phyloP scores from a whole-genome alignment of 495 filamentous ascomycete species.

The Tuber calosporum region DNA sequence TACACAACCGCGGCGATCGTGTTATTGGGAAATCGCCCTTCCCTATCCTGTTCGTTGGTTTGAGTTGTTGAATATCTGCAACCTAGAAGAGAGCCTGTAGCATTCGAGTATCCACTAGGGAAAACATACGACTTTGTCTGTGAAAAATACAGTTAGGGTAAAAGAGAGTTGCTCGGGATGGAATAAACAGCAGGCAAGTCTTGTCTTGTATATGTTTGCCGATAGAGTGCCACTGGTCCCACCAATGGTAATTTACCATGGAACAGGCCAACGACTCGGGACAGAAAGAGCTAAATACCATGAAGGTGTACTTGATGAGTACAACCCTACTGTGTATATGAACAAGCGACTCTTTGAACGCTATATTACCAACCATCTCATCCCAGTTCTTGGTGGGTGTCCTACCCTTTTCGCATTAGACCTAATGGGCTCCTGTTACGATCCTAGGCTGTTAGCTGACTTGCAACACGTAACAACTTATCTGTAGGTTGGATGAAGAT shows the following conservation, averaged over 20 bases:
- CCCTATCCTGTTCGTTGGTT: neutral
- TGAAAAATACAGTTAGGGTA: neutral
- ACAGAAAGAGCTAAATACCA: neutral
- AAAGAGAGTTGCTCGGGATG: neutral
- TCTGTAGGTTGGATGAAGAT: too few relatives aligned
- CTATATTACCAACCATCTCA: neutral
- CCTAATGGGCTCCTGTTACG: too few relatives aligned
- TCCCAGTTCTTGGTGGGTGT: neutral
- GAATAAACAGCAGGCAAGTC: slow-evolving; percentile 6
- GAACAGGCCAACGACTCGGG: neutral
- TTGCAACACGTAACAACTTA: too few relatives aligned
- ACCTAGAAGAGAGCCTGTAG: neutral
- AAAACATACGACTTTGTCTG: too few relatives aligned
- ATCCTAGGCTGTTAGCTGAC: too few relatives aligned
- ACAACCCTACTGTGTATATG: neutral
- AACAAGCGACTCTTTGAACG: neutral
- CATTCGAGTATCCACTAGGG: too few relatives aligned
- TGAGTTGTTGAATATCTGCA: neutral
- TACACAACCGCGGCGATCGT: neutral
- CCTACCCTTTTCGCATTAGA: neutral
- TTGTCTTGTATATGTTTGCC: slow-evolving; percentile 8
- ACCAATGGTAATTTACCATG: slow-evolving; percentile 3
- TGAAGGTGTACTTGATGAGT: neutral
- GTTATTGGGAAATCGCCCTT: too few relatives aligned
- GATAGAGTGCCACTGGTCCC: neutral